Conservation (phyloP, 345 rosid species). For the Limnanthes douglasii region DNA sequence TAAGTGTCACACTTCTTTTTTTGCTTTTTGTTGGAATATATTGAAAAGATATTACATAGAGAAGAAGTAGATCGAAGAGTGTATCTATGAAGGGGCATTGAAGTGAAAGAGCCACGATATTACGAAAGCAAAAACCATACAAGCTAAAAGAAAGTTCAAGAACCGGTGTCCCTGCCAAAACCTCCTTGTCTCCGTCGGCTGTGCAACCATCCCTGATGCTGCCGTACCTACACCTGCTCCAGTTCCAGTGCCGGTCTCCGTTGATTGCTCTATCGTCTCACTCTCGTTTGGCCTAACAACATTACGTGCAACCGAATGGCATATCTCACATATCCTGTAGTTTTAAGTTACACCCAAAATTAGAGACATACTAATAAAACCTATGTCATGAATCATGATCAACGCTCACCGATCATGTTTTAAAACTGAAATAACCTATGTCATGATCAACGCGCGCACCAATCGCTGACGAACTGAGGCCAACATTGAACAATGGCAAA, state of each 20-base stretch:
- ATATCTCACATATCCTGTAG: slow-evolving; percentile 72
- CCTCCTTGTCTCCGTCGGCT: slow-evolving; percentile 23
- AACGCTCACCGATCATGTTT: no score
- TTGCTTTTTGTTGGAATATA: no score
- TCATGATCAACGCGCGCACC: no score
- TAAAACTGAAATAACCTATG: no score
- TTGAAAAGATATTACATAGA: no score
- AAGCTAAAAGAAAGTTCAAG: slow-evolving; percentile 58
- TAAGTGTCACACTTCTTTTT: no score
- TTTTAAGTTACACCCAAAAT: no score
- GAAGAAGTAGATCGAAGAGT: no score
- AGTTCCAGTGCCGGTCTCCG: slow-evolving; percentile 5
- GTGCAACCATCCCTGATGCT: slow-evolving; percentile 1
- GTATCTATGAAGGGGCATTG: slow-evolving; percentile 23
- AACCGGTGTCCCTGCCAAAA: slow-evolving; percentile 63
- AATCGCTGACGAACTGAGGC: no score
- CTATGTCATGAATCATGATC: no score
- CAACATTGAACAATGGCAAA: no score
- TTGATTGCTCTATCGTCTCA: slow-evolving; percentile 20
- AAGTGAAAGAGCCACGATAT: slow-evolving; percentile 80
- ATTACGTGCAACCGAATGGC: slow-evolving; percentile 47
- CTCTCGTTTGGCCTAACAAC: slow-evolving; percentile 25
- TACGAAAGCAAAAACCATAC: slow-evolving; percentile 64
- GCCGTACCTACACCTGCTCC: neutral
- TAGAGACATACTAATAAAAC: no score